These are phyloP conservation scores for Gypsophila paniculata DNA, from an alignment of 179 eudicot species.

Conservation along the genomic window DNA sequence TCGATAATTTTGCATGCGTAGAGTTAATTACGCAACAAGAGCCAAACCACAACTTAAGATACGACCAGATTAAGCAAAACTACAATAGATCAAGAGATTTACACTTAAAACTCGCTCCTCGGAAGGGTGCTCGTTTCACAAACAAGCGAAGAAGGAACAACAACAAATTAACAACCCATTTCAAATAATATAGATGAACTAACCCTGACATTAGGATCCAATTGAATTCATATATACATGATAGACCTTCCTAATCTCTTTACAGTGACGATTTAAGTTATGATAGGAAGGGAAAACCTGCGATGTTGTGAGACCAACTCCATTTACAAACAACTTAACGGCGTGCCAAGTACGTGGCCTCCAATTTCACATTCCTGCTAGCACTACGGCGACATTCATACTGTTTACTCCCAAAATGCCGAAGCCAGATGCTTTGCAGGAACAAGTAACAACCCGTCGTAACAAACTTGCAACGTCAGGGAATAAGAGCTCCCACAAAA, in stretches of 20 bases:
- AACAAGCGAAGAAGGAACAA: neutral
- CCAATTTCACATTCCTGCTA: neutral
- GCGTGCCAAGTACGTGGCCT: slow-evolving; percentile 15
- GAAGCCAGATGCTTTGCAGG: neutral
- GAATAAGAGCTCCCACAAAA: slow-evolving; percentile 13
- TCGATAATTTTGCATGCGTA: too few relatives aligned
- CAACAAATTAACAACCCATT: neutral
- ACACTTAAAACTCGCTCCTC: too few relatives aligned
- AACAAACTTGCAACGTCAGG: neutral
- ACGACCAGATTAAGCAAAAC: too few relatives aligned
- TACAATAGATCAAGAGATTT: too few relatives aligned
- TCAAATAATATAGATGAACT: neutral
- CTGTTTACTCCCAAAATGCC: neutral
- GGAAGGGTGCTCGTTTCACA: neutral
- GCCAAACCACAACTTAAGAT: too few relatives aligned
- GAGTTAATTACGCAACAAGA: too few relatives aligned
- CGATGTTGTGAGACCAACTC: slow-evolving; percentile 12
- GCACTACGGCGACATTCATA: neutral
- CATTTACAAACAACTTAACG: neutral
- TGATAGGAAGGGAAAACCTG: neutral
- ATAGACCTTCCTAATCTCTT: slow-evolving; percentile 12
- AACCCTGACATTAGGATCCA: slow-evolving; percentile 4
- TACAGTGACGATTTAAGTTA: slow-evolving; percentile 15
- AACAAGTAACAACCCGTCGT: slow-evolving; percentile 11
- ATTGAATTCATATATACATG: slow-evolving; percentile 16